Percentiles rank a stretch among this genome's conserved stretches.
Evolutionary conservation across 352 stramenopile genomes (phyloP).

Genomic region (Phytopythium kandeliae): DNA sequence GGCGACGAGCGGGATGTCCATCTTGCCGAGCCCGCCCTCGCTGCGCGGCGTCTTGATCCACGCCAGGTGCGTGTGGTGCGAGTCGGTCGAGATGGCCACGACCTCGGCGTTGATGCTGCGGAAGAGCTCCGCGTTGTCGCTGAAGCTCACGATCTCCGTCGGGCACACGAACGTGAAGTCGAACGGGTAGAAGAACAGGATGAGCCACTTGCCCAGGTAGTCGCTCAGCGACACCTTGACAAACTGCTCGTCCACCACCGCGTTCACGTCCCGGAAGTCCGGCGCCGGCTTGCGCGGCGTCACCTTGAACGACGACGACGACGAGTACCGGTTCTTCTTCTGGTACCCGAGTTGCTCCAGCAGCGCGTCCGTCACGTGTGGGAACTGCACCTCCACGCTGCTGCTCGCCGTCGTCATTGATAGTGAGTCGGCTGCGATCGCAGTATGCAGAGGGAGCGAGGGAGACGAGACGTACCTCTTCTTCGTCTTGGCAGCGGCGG

Average conservation of each 20-base stretch:
- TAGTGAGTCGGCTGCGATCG: background rate
- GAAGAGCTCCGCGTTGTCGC: constrained; percentile 62
- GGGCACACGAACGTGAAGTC: constrained; percentile 87
- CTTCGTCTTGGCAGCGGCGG: constrained; percentile 20
- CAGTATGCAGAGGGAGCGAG: background rate
- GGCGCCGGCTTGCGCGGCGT: constrained; percentile 68
- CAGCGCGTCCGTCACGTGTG: constrained; percentile 65
- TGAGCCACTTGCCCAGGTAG: constrained; percentile 75
- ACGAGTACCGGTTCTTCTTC: constrained; percentile 78
- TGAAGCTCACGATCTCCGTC: constrained; percentile 82
- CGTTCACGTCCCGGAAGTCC: constrained; percentile 70
- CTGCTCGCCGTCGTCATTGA: background rate
- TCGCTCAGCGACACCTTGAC: constrained; percentile 73
- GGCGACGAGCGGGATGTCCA: constrained; percentile 78
- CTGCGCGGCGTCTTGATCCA: constrained; percentile 79
- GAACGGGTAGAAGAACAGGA: constrained; percentile 88
- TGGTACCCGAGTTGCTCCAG: constrained; percentile 72
- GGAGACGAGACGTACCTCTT: constrained; percentile 31
- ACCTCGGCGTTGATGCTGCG: constrained; percentile 75
- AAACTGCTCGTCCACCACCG: constrained; percentile 75
- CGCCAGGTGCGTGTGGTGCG: constrained; percentile 79
- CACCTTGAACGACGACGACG: constrained; percentile 33
- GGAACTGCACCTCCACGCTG: constrained; percentile 74
- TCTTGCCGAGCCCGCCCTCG: constrained; percentile 71
- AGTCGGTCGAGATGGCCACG: constrained; percentile 79